Conservation (phyloP, 2,329 filamentous ascomycete genomes). For the Cephalotrichum gorgonifer region DNA sequence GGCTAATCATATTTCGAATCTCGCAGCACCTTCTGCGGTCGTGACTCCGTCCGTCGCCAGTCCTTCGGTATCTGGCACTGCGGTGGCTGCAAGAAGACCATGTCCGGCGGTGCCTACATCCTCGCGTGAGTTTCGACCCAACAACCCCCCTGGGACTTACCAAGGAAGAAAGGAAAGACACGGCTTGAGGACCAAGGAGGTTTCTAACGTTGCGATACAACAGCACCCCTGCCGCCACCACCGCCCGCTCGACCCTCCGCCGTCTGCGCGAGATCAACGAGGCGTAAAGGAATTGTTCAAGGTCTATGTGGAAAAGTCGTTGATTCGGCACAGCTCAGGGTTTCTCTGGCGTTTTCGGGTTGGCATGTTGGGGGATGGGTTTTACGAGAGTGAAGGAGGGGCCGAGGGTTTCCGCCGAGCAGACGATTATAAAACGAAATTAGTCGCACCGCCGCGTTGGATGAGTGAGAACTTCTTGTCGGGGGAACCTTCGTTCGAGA, state of each 20-base stretch:
- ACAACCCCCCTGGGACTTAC: not conserved
- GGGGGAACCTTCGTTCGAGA: too few relatives aligned
- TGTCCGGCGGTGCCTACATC: slow-evolving; percentile 68
- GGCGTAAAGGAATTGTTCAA: slow-evolving; percentile 49
- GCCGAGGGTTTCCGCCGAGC: not conserved
- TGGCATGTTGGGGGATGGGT: slow-evolving; percentile 3
- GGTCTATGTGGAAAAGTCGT: slow-evolving; percentile 15
- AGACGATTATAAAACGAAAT: not conserved
- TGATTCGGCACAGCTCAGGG: slow-evolving; percentile 6
- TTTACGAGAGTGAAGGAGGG: not conserved
- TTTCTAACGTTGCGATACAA: not conserved
- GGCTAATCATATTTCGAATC: not conserved
- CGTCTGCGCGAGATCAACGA: slow-evolving; percentile 95
- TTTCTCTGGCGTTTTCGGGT: slow-evolving; percentile 5
- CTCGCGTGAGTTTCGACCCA: slow-evolving; percentile 66
- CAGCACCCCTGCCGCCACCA: slow-evolving; percentile 85
- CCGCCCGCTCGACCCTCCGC: slow-evolving; percentile 91
- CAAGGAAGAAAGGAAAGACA: not conserved
- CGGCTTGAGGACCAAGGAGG: not conserved
- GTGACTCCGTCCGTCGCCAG: slow-evolving; percentile 84
- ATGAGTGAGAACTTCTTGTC: too few relatives aligned
- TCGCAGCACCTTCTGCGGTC: slow-evolving; percentile 84
- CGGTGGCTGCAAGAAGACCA: slow-evolving; percentile 84
- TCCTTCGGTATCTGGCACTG: slow-evolving; percentile 96
- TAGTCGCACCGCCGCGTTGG: too few relatives aligned